These are phyloP conservation scores for Datura wrightii DNA, from an alignment of 257 asterid species.

Conservation along the genomic window DNA sequence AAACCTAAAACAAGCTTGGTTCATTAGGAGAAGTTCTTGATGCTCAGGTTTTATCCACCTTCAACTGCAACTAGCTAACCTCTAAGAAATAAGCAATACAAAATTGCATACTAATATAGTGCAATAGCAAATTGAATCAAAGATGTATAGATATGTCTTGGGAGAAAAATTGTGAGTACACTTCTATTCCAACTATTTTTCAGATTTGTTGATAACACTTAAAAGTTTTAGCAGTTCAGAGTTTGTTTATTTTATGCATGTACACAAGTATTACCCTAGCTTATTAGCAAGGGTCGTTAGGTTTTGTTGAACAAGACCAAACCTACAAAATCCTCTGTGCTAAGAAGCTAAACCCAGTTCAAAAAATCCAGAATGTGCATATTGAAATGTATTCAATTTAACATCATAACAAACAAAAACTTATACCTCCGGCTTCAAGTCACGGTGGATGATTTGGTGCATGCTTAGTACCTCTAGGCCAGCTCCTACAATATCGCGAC, in stretches of 20 bases:
- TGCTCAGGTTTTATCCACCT: constrained; percentile 15
- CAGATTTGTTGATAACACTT: background rate
- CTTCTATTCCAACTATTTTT: background rate
- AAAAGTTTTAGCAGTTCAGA: background rate
- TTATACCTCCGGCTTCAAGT: constrained; percentile 64
- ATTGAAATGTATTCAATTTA: background rate
- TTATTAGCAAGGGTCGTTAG: background rate
- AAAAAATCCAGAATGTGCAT: background rate
- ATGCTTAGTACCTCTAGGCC: constrained; percentile 52
- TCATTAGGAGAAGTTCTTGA: constrained; percentile 10
- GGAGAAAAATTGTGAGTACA: background rate
- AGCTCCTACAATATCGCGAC: constrained; percentile 43
- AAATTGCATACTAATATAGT: background rate
- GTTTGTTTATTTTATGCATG: constrained; percentile 12
- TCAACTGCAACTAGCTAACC: background rate
- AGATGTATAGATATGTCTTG: background rate
- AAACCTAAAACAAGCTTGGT: background rate
- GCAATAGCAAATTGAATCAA: background rate
- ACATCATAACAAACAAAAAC: background rate
- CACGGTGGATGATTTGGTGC: constrained; percentile 53
- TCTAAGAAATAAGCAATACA: background rate
- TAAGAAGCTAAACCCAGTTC: background rate
- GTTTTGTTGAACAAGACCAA: background rate
- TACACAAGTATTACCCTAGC: background rate
- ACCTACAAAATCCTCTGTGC: background rate